phyloP scores from a whole-genome alignment of 768 basidiomycete species.

The Tricholoma terreum region DNA sequence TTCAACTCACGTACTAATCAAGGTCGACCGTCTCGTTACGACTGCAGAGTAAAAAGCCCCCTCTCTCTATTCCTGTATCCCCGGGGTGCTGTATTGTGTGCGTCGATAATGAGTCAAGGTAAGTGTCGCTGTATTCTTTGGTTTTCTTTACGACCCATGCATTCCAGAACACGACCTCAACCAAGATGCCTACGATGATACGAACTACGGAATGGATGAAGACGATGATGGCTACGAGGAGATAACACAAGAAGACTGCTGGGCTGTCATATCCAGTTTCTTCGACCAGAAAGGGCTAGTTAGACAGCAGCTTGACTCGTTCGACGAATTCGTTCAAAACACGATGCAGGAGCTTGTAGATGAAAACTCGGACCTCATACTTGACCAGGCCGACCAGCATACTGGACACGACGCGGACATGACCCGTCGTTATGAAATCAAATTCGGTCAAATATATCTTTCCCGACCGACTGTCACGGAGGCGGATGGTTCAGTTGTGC shows the following conservation, averaged over 20 bases:
- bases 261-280: slow-evolving; percentile 94
- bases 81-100: neutral
- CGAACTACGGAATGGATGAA: slow-evolving; percentile 53
- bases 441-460: slow-evolving; percentile 96
- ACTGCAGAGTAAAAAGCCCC: neutral
- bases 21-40: neutral
- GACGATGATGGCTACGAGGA: slow-evolving; percentile 62
- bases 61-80: neutral
- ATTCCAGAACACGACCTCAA: slow-evolving; percentile 43
- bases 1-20: neutral
- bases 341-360: slow-evolving; percentile 99
- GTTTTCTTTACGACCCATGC: slow-evolving; percentile 30
- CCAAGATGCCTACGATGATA: slow-evolving; percentile 62
- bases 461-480: slow-evolving; percentile 94
- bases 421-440: slow-evolving; percentile 93
- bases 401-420: slow-evolving; percentile 78
- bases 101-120: slow-evolving; percentile 50
- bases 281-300: slow-evolving; percentile 98
- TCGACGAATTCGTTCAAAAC: slow-evolving; percentile 98
- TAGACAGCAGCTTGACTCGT: slow-evolving; percentile 95
- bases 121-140: slow-evolving; percentile 25
- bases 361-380: slow-evolving; percentile 90
- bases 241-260: slow-evolving; percentile 91
- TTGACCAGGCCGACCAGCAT: slow-evolving; percentile 96
- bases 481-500: slow-evolving; percentile 89